Evolutionary conservation across 345 rosid genomes (phyloP).

Genomic region (Populus nigra): DNA sequence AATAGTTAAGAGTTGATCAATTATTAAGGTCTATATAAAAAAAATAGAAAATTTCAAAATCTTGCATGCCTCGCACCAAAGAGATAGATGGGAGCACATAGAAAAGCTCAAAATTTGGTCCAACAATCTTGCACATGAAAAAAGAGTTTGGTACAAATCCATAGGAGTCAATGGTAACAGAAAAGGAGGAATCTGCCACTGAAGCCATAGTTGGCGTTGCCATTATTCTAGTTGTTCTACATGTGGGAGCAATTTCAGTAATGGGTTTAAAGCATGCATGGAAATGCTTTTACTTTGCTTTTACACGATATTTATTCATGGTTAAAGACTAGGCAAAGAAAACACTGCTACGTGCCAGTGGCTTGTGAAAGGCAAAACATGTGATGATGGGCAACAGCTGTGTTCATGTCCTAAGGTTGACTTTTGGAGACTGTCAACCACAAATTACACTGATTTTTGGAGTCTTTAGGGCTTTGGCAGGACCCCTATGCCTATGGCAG

Average conservation of each 20-base stretch:
- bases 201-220: constrained; percentile 16
- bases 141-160: constrained; percentile 1
- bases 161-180: neutral
- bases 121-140: neutral
- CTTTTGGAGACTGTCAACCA: constrained; percentile 36
- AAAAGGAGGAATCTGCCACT: constrained; percentile 13
- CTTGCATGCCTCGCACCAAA: neutral
- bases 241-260: constrained; percentile 19
- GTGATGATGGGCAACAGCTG: constrained; percentile 49
- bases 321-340: neutral
- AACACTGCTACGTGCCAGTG: constrained; percentile 12
- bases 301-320: neutral
- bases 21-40: neutral
- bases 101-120: neutral
- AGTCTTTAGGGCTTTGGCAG: constrained; percentile 13
- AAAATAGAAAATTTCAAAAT: neutral
- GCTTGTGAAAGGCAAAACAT: neutral
- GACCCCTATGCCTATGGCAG: constrained; percentile 36
- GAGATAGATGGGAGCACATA: neutral
- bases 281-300: constrained; percentile 14
- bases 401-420: constrained; percentile 38
- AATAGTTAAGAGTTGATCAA: too few species aligned
- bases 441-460: constrained; percentile 25
- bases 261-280: neutral
- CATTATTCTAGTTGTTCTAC: constrained; percentile 21